phyloP scores from a whole-genome alignment of 129 eudicot species.

The Apium graveolens region DNA sequence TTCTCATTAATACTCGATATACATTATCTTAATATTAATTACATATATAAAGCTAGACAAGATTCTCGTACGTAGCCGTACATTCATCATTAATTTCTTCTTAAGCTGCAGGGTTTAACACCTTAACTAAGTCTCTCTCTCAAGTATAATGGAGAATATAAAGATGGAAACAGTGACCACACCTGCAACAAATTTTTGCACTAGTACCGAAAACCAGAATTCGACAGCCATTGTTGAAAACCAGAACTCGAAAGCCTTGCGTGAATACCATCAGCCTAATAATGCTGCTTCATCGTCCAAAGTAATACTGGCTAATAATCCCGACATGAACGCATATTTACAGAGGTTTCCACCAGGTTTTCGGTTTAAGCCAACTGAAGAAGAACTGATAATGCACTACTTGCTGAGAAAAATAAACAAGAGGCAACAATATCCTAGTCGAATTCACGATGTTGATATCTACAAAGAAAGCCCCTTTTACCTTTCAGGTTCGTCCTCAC shows the following conservation, averaged over 20 bases:
- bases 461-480: not conserved
- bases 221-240: not conserved
- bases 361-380: slow-evolving; percentile 1
- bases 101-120: no score
- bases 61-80: no score
- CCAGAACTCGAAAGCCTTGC: not conserved
- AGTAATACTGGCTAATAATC: no score
- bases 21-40: no score
- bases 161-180: no score
- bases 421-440: not conserved
- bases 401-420: not conserved
- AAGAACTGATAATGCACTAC: not conserved
- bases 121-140: no score
- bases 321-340: not conserved
- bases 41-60: no score
- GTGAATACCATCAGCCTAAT: not conserved
- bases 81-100: no score
- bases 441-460: not conserved
- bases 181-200: no score
- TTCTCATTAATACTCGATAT: no score
- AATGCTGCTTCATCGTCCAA: not conserved
- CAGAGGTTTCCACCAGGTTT: not conserved
- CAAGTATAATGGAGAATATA: no score
- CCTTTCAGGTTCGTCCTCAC: not conserved
- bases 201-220: no score